Evolutionary conservation across 139 green algal species (phyloP).

Genomic region (Microglena sp.): DNA sequence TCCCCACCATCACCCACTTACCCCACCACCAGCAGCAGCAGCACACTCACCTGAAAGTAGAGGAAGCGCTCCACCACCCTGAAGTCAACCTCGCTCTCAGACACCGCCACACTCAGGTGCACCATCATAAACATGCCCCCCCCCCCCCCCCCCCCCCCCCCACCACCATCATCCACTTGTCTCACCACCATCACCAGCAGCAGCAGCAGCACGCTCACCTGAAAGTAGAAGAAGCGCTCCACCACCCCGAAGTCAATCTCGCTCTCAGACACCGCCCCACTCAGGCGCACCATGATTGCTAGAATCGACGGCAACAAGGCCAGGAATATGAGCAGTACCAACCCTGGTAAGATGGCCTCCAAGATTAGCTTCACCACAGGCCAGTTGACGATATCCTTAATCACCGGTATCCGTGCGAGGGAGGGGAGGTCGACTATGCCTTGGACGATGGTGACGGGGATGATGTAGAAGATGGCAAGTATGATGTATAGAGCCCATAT

Average conservation of each 20-base stretch:
- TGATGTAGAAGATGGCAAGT: constrained; percentile 21
- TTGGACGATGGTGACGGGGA: constrained; percentile 17
- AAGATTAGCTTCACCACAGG: constrained; percentile 9
- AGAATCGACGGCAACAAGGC: constrained; percentile 50
- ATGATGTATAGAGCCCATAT: constrained; percentile 11
- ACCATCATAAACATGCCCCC: too few relatives aligned
- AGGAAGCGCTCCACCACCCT: constrained; percentile 20
- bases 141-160: too few relatives aligned
- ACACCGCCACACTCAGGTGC: constrained; percentile 25
- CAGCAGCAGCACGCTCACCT: constrained; percentile 15
- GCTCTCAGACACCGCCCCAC: constrained; percentile 23
- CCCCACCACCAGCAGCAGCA: too few relatives aligned
- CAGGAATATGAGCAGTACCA: constrained; percentile 51
- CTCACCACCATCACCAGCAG: too few relatives aligned
- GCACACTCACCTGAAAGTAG: constrained; percentile 23
- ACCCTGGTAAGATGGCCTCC: constrained; percentile 11
- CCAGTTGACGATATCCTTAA: constrained; percentile 12
- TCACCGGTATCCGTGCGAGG: constrained; percentile 10
- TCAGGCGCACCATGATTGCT: constrained; percentile 5
- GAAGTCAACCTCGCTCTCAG: constrained; percentile 14
- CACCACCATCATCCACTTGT: too few relatives aligned
- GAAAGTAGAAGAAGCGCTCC: constrained; percentile 27
- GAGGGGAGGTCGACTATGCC: constrained; percentile 14
- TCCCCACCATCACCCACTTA: too few relatives aligned
- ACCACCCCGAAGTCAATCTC: constrained; percentile 20